phyloP scores from a whole-genome alignment of 2,329 filamentous ascomycete species.

The Claviceps sp. region DNA sequence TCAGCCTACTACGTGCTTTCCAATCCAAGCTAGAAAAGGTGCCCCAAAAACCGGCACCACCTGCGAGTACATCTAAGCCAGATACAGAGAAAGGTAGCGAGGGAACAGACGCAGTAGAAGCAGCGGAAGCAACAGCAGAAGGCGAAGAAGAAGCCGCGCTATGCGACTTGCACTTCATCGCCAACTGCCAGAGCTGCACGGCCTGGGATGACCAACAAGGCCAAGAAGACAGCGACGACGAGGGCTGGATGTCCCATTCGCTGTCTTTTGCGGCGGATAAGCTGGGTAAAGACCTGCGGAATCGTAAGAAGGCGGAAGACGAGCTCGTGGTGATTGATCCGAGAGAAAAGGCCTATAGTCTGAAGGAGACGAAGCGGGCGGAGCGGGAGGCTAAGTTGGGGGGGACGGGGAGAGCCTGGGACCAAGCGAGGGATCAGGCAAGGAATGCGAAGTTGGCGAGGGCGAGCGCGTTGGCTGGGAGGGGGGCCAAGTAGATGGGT shows the following conservation, averaged over 20 bases:
- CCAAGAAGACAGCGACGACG: slow-evolving; percentile 44
- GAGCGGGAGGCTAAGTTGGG: slow-evolving; percentile 41
- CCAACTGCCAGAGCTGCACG: slow-evolving; percentile 82
- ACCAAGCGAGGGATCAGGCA: slow-evolving; percentile 31
- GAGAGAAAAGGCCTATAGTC: slow-evolving; percentile 61
- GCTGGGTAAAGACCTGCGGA: slow-evolving; percentile 80
- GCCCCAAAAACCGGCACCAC: slow-evolving; percentile 25
- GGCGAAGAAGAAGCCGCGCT: slow-evolving; percentile 56
- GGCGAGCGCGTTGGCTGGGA: slow-evolving; percentile 38
- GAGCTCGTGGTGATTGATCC: slow-evolving; percentile 90
- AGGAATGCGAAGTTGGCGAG: slow-evolving; percentile 43
- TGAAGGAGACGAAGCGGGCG: slow-evolving; percentile 51
- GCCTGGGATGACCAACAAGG: slow-evolving; percentile 58
- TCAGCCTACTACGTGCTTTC: slow-evolving; percentile 68
- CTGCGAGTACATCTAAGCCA: slow-evolving; percentile 25
- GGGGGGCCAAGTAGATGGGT: slow-evolving; percentile 36
- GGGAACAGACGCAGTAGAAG: not conserved
- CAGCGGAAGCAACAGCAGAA: slow-evolving; percentile 1
- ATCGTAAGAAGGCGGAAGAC: slow-evolving; percentile 83
- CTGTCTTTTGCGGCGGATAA: slow-evolving; percentile 81
- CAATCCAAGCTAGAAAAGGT: slow-evolving; percentile 57
- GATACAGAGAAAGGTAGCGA: slow-evolving; percentile 12
- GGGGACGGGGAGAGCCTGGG: slow-evolving; percentile 44
- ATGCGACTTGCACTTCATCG: slow-evolving; percentile 93
- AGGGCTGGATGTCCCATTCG: slow-evolving; percentile 75